phyloP scores from a whole-genome alignment of 2,329 filamentous ascomycete genomes.

The Paraconiothyrium sp. region DNA sequence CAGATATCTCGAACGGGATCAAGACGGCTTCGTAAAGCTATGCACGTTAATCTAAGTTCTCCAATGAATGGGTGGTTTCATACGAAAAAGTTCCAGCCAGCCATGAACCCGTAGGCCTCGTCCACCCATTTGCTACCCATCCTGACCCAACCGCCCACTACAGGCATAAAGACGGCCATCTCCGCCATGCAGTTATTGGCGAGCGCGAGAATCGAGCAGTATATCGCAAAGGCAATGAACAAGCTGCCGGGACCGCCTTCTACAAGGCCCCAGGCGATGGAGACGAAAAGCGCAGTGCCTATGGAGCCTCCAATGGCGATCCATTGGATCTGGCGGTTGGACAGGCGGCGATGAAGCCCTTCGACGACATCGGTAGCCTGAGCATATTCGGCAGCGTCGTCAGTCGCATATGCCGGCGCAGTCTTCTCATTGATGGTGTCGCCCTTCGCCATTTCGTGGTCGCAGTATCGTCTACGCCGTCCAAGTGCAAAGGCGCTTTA shows the following conservation, averaged over 20 bases:
- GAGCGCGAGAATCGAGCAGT: constrained; percentile 62
- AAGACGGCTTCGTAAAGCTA: constrained; percentile 53
- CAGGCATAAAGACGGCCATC: constrained; percentile 68
- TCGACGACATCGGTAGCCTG: constrained; percentile 9
- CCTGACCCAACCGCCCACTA: constrained; percentile 68
- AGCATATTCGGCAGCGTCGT: not conserved
- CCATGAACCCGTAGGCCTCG: constrained; percentile 67
- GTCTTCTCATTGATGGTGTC: not conserved
- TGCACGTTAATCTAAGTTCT: constrained; percentile 30
- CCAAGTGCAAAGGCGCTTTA: not conserved
- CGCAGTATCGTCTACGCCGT: not conserved
- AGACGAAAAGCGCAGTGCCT: constrained; percentile 61
- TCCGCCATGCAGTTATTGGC: constrained; percentile 71
- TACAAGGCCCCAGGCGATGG: constrained; percentile 63
- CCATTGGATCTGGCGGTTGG: constrained; percentile 38
- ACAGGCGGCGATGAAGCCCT: constrained; percentile 19
- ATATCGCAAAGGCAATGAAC: constrained; percentile 65
- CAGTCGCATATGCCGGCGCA: not conserved
- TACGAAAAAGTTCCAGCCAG: constrained; percentile 56
- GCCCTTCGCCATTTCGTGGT: constrained; percentile 7
- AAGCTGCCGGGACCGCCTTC: constrained; percentile 59
- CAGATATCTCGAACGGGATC: constrained; percentile 58
- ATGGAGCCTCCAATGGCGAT: constrained; percentile 41
- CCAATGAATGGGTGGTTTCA: constrained; percentile 28
- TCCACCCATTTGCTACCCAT: constrained; percentile 70